Conservation (phyloP, 805 yeast genomes). For the Metschnikowia noctiluminum region DNA sequence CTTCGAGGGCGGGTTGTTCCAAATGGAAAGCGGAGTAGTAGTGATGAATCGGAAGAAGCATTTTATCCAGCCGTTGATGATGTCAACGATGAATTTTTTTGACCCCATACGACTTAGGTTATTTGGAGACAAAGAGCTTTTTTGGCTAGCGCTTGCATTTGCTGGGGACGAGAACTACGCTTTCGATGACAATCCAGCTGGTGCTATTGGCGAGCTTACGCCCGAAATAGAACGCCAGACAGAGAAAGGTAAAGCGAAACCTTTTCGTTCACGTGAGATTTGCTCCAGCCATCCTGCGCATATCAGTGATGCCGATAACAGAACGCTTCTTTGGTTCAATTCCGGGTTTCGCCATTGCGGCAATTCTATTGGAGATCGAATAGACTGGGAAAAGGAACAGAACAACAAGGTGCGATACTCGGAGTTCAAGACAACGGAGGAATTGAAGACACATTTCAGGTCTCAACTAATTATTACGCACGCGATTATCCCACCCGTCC, state of each 20-base stretch:
- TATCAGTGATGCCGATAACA: slow-evolving; percentile 46
- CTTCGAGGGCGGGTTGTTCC: slow-evolving; percentile 34
- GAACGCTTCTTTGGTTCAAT: slow-evolving; percentile 57
- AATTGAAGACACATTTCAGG: slow-evolving; percentile 25
- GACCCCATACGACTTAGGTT: slow-evolving; percentile 2
- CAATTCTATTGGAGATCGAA: slow-evolving; percentile 19
- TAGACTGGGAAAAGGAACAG: slow-evolving; percentile 33
- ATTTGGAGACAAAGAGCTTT: slow-evolving; percentile 38
- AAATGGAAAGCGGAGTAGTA: slow-evolving; percentile 37
- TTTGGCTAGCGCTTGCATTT: slow-evolving; percentile 29
- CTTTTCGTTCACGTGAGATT: slow-evolving; percentile 38
- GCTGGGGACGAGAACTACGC: slow-evolving; percentile 27
- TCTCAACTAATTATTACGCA: slow-evolving; percentile 38
- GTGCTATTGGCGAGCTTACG: slow-evolving; percentile 31
- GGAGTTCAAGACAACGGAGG: slow-evolving; percentile 20
- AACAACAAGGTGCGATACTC: slow-evolving; percentile 20
- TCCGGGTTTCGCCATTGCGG: slow-evolving; percentile 63
- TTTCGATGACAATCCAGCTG: slow-evolving; percentile 30
- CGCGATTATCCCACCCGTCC: slow-evolving; percentile 26
- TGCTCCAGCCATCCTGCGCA: slow-evolving; percentile 66
- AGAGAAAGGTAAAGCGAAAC: slow-evolving; percentile 18
- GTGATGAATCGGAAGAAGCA: slow-evolving; percentile 26
- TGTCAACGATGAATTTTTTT: slow-evolving; percentile 26
- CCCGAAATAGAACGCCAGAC: slow-evolving; percentile 24
- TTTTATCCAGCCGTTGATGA: slow-evolving; percentile 28